Evolutionary conservation across 192 early-diverging fungal species (phyloP).

Genomic region (Coemansia sp.): DNA sequence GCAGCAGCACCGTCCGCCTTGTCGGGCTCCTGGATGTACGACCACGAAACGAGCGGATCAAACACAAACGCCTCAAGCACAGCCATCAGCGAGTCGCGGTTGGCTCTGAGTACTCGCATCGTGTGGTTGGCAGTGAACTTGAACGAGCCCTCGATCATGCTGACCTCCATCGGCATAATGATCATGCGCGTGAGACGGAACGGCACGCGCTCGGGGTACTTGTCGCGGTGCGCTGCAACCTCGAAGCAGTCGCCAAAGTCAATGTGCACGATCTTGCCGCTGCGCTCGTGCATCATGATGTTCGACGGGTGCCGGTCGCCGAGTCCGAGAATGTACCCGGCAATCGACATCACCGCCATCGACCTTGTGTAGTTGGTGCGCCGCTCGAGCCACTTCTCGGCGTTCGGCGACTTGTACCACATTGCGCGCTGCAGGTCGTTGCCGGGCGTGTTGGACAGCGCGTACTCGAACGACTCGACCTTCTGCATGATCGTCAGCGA

Average conservation of each 20-base stretch:
- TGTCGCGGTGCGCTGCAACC: conserved; percentile 94
- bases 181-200: conserved; percentile 98
- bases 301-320: conserved; percentile 99
- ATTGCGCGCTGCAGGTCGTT: conserved; percentile 93
- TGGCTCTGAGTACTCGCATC: conserved; percentile 93
- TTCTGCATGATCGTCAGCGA: conserved; percentile 91
- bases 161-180: conserved; percentile 97
- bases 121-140: conserved; percentile 93
- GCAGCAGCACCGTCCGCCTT: not conserved
- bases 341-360: conserved; percentile 98
- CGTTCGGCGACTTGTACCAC: conserved; percentile 96
- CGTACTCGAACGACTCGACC: conserved; percentile 95
- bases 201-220: conserved; percentile 97
- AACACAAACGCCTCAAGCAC: conserved; percentile 98
- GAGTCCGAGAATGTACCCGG: conserved; percentile 95
- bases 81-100: conserved; percentile 98
- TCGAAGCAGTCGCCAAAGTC: conserved; percentile 99
- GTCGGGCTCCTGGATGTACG: conserved; percentile 15
- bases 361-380: conserved; percentile 97
- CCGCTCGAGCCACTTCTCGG: conserved; percentile 96
- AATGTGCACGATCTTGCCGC: conserved; percentile 97
- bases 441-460: conserved; percentile 91
- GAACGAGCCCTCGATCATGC: conserved; percentile 95
- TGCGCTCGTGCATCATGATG: conserved; percentile 91
- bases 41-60: conserved; percentile 69